Evolutionary conservation across 345 rosid genomes (phyloP).

Genomic region (Abelmoschus esculentus): DNA sequence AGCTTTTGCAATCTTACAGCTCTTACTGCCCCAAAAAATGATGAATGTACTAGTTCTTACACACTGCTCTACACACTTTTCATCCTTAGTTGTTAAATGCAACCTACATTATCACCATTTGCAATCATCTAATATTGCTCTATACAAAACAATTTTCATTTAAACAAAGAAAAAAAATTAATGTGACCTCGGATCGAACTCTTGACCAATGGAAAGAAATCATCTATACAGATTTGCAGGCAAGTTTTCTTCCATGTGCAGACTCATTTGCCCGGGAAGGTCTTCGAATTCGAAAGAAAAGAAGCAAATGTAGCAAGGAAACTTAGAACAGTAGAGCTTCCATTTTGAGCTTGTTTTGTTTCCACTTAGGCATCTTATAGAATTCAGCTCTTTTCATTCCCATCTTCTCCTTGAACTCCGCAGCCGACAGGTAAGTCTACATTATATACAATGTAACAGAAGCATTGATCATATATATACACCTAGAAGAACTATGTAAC

Average conservation of each 20-base stretch:
- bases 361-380: conserved; percentile 91
- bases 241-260: conserved; percentile 32
- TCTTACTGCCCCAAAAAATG: no score
- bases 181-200: no score
- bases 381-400: conserved; percentile 79
- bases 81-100: conserved; percentile 36
- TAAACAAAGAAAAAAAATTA: background rate
- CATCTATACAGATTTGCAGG: conserved; percentile 23
- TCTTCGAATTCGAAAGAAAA: conserved; percentile 13
- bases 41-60: no score
- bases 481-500: background rate
- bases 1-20: no score
- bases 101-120: conserved; percentile 36
- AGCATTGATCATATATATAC: background rate
- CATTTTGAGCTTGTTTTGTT: conserved; percentile 96
- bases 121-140: conserved; percentile 22
- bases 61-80: conserved; percentile 50
- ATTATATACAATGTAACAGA: conserved; percentile 4
- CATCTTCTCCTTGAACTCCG: conserved; percentile 82
- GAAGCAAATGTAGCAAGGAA: conserved; percentile 16
- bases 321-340: conserved; percentile 68
- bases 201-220: background rate
- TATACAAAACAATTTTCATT: conserved; percentile 9
- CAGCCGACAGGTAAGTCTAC: conserved; percentile 72
- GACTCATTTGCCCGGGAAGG: conserved; percentile 18